Conservation (phyloP, 305 asterid genomes). For the Stenogyne calaminthoides region DNA sequence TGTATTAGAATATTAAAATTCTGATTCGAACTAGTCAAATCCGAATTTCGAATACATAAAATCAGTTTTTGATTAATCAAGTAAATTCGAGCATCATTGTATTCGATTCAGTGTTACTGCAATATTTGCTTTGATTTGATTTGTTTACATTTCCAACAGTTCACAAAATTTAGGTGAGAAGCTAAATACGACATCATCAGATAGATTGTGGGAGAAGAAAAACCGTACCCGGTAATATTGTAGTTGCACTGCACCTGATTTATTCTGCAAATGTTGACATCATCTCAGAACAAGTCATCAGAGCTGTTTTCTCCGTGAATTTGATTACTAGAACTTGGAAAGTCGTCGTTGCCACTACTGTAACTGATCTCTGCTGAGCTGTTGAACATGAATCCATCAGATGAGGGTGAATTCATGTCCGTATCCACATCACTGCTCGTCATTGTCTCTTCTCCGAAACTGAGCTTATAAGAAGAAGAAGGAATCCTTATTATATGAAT, state of each 20-base stretch:
- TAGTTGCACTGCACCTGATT: slow-evolving; percentile 23
- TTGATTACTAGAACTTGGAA: slow-evolving; percentile 34
- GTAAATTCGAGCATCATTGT: too few species aligned
- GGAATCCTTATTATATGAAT: slow-evolving; percentile 11
- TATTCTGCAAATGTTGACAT: slow-evolving; percentile 1
- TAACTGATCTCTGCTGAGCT: slow-evolving; percentile 55
- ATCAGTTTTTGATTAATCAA: too few species aligned
- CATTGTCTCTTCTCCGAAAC: slow-evolving; percentile 65
- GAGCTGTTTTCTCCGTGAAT: slow-evolving; percentile 45
- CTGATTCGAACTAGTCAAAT: too few species aligned
- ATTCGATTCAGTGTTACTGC: too few species aligned
- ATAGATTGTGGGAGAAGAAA: slow-evolving; percentile 18
- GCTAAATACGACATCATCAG: not conserved
- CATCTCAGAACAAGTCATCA: slow-evolving; percentile 37
- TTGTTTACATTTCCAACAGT: not conserved
- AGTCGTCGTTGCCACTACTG: slow-evolving; percentile 59
- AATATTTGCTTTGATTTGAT: too few species aligned
- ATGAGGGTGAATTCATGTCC: slow-evolving; percentile 51
- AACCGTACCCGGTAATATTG: slow-evolving; percentile 32
- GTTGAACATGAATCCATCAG: slow-evolving; percentile 38
- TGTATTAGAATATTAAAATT: too few species aligned
- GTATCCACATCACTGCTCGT: slow-evolving; percentile 49
- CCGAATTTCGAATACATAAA: too few species aligned
- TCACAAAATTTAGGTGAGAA: not conserved
- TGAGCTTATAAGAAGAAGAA: slow-evolving; percentile 41